Base-by-base conservation (phyloP, 805 yeast species). In the Ogataea pignaliae region DNA sequence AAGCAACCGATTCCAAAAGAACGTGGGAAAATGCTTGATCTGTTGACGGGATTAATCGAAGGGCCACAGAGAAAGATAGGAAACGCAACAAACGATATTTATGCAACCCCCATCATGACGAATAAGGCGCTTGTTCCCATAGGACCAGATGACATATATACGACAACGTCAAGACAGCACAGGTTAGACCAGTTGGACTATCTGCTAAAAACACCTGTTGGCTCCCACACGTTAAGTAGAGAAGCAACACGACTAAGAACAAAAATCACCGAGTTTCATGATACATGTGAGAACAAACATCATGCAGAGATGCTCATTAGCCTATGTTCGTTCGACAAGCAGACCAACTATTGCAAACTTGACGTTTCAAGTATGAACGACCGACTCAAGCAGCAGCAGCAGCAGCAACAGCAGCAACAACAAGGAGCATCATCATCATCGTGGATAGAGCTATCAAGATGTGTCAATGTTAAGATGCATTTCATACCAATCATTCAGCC, bases 401-500 rank as follows among this genome's bases (percentile, higher is more conserved):
- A 44, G 17, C 18, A 40, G 30, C n/a, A n/a, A n/a, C n/a, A n/a
- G n/a, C n/a, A n/a, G n/a, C n/a, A 21, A 21, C 26, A 21, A 7
- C 26, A 21, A 21, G 26, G 26, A 5, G n/a, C n/a, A n/a, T n/a
- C n/a, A n/a, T n/a, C n/a, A n/a, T n/a, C n/a, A n/a, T 21, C 26
- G 7, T 52, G 42, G 35, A 18, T 35, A 7, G 52, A 41, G 7
- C 29, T 73, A 61, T 52, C 55, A 16, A 51, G 55, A 42, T 66
- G 70, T 46, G 38, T 66, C 15, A 61, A 54, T 36, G 52, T 51
- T 15, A 72, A 71, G 43, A 72, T 73, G 42, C 85, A 79, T 58
- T 77, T 70, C 52, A 66, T 78, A n/a, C 83, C 83, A 11, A 65
- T 76, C 29, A 63, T 77, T 29, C 78, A 76, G 46, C 44, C 61